A percentile compares a stretch with the other conserved stretches of the same genome.
Evolutionary conservation across 2,329 filamentous ascomycete genomes (phyloP).

Genomic region (Fusarium agapanthi): DNA sequence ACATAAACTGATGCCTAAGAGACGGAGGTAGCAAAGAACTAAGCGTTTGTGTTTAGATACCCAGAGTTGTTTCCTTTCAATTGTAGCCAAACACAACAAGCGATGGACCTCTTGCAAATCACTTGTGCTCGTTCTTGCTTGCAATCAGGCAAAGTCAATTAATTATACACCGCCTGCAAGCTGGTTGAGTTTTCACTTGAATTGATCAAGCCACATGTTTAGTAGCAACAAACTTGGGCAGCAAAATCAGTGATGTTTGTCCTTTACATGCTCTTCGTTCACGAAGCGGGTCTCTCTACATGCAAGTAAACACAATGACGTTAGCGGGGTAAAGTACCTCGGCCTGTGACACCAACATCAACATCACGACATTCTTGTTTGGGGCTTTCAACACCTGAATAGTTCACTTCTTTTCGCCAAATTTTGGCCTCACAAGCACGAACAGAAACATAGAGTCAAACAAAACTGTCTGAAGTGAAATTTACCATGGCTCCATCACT

Average conservation of each 20-base stretch:
- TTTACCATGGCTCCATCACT: conserved; percentile 46
- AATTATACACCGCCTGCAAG: background rate
- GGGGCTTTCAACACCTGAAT: background rate
- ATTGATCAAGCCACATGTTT: background rate
- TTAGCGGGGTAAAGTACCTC: conserved; percentile 1
- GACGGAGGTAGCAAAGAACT: background rate
- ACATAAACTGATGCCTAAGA: background rate
- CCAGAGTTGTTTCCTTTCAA: accelerated
- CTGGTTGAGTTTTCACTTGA: too few species aligned
- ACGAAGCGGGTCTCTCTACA: background rate
- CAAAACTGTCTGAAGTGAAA: accelerated
- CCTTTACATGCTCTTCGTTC: too few species aligned
- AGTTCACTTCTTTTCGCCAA: accelerated
- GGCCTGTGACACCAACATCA: background rate
- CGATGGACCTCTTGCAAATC: background rate
- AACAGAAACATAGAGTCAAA: accelerated
- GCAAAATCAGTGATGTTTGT: background rate
- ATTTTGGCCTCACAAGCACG: accelerated
- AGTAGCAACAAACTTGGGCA: too few species aligned
- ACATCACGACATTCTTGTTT: background rate
- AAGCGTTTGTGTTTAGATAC: accelerated
- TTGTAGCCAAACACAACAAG: background rate
- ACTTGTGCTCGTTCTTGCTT: background rate
- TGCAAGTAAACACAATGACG: background rate
- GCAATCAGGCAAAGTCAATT: too few species aligned